Base-by-base conservation (phyloP, 495 filamentous ascomycete species). In the Talaromyces nanjingensis region DNA sequence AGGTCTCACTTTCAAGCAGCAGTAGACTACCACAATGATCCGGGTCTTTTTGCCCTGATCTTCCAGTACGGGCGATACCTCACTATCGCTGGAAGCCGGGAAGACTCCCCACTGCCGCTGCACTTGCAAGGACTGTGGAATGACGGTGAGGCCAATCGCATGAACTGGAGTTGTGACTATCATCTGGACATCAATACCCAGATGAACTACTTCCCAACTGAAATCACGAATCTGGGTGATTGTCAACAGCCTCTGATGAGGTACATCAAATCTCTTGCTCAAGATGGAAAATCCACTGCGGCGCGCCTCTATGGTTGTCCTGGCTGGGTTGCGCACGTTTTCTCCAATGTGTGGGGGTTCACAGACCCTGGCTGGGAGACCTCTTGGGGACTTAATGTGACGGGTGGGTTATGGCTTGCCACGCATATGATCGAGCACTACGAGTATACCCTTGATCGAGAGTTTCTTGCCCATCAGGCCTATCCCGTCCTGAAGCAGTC, bases 121-220 rank as follows among this genome's bases (percentile, higher is more conserved):
- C 82, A 79, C 56, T 73, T 83, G 1, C 82, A 85, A 64, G 81
- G 80, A 6, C 68, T 83, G 34, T 84, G 79, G 82, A 83, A 84
- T 60, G 59, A 73, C 4, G 66, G 70, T 42, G 77, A 73, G 59
- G 60, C 58, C 24, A 76, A 78, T 0, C 66, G 76, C 3, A 58
- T 58, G 55, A 58, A 58, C 16, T 85, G 80, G 81, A 75, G 75
- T 14, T 71, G 74, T 57, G 79, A 79, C 53, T 84, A 73, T 69
- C 83, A 80, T n/a, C 74, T 80, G 22, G 82, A 83, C 66, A 80
- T 82, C 67, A 83, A 84, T 34, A 70, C 73, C 0, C 67, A 83
- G 64, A 84, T 83, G 79, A 84, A 83, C 70, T 82, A 83, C 70
- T 83, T 80, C 79, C 79, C 74, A 0, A 72, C 76, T 1, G 65